Percentiles rank a stretch among this genome's conserved stretches.
Evolutionary conservation across 768 basidiomycete genomes (phyloP).

Genomic region (Brasilioporus rufonigricans): DNA sequence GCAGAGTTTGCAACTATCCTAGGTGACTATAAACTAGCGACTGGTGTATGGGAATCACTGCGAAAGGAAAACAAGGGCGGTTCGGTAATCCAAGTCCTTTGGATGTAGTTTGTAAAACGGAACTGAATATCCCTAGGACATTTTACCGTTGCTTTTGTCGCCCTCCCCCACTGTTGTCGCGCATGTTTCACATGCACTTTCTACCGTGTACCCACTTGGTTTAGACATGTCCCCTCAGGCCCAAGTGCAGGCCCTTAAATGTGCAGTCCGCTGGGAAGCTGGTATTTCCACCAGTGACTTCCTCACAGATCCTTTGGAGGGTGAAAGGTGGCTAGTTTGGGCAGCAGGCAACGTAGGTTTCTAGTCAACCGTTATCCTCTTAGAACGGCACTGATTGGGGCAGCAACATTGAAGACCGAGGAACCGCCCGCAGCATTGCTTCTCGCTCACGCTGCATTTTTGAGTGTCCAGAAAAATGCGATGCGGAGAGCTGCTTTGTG

Average conservation of each 20-base stretch:
- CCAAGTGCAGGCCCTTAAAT: conserved; percentile 66
- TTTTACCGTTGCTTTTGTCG: conserved; percentile 69
- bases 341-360: conserved; percentile 74
- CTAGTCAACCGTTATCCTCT: background rate
- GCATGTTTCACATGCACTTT: conserved; percentile 62
- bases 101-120: background rate
- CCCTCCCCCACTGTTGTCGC: conserved; percentile 60
- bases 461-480: conserved; percentile 57
- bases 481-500: conserved; percentile 70
- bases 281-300: conserved; percentile 62
- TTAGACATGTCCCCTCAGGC: conserved; percentile 56
- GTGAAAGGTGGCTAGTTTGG: conserved; percentile 84
- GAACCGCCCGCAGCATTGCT: conserved; percentile 79
- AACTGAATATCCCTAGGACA: conserved; percentile 54
- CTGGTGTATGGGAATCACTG: conserved; percentile 79
- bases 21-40: conserved; percentile 85
- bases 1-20: conserved; percentile 95
- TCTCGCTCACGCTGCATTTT: conserved; percentile 73
- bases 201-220: conserved; percentile 41
- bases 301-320: conserved; percentile 54
- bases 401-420: conserved; percentile 58
- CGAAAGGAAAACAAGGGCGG: conserved; percentile 88
- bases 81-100: conserved; percentile 48
- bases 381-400: conserved; percentile 26
- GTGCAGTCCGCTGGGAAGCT: conserved; percentile 76